Base-by-base conservation (phyloP, 1,139 yeast species). In the Suhomyces terraborum region DNA sequence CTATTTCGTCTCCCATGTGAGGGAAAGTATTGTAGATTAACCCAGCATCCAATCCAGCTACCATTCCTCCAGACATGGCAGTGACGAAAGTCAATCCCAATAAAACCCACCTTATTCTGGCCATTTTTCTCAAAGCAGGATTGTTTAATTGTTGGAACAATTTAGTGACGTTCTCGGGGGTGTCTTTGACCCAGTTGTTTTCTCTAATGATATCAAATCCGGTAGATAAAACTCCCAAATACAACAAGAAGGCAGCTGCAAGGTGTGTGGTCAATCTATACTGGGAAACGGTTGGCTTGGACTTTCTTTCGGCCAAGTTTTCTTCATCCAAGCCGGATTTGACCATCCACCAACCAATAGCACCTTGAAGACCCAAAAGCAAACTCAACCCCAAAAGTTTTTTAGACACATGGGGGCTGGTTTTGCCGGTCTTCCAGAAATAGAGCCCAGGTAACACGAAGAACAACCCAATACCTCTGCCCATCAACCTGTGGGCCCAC, bases 301-400 rank as follows among this genome's bases (percentile, higher is more conserved):
- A 82, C 34, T 79, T 84, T 58, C 96, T 79, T 53, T 86, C 95
- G 23, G 78, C 78, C 43, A 94, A 69, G 55, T 85, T 84, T 38
- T 84, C 77, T 58, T 86, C 85, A 59, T 91, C 95, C 48, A 94
- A 75, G 32, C 99, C 99, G 6, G 96, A 88, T 55, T 86, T 83
- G 43, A 94, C 98, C 99, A 94, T 94, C 99, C 99, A 94, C 98
- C 98, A 94, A 27, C 98, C 98, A 53, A 94, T 85, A 41, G 84
- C 84, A 35, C 98, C 98, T 70, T 94, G 98, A 35, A 94, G 68
- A 9, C 96, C 98, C 44, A 94, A 73, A 40, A 93, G 69, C 1
- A 77, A 82, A 30, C 95, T 79, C 38, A 94, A 77, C 2, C 87
- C 85, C 19, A 86, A 64, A 14, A 93, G 71, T 48, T 89, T 75